Evolutionary conservation across 768 basidiomycete species (phyloP).

Genomic region (Leccinum obscurum): DNA sequence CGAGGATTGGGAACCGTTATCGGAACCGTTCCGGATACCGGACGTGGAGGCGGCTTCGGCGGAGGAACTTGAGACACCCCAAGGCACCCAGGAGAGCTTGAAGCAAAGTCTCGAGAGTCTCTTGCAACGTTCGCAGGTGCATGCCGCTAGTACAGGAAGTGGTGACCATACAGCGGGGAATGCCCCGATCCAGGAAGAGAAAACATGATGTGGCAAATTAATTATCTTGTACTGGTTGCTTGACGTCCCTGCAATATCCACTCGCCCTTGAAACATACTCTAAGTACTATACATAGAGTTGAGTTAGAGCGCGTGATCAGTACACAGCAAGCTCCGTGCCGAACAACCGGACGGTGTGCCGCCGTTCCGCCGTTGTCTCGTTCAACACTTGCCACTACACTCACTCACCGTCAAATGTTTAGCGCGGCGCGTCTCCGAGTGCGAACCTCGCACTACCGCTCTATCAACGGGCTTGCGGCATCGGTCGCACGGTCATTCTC

Average conservation of each 20-base stretch:
- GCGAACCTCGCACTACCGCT: slow-evolving; percentile 2
- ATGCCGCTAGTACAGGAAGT: background rate
- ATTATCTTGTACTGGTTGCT: slow-evolving; percentile 5
- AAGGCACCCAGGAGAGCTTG: slow-evolving; percentile 17
- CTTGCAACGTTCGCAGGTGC: slow-evolving; percentile 13
- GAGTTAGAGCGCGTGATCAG: background rate
- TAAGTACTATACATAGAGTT: background rate
- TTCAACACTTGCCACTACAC: background rate
- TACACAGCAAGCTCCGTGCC: slow-evolving; percentile 18
- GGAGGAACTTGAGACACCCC: slow-evolving; percentile 8
- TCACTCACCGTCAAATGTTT: slow-evolving; percentile 2
- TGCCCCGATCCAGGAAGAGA: background rate
- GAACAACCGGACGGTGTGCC: background rate
- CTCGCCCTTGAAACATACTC: background rate
- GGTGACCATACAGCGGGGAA: background rate
- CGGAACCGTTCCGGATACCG: slow-evolving; percentile 14
- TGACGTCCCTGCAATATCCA: background rate
- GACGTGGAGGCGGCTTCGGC: background rate
- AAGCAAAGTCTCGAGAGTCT: slow-evolving; percentile 26
- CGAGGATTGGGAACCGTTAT: slow-evolving; percentile 28
- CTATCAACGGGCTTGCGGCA: slow-evolving; percentile 12
- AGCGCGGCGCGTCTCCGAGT: slow-evolving; percentile 2
- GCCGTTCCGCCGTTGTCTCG: background rate
- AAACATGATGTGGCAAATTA: background rate
- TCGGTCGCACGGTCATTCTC: slow-evolving; percentile 21